These are phyloP conservation scores for Metschnikowia gruessii DNA, from an alignment of 805 yeast genomes.

Conservation along the genomic window DNA sequence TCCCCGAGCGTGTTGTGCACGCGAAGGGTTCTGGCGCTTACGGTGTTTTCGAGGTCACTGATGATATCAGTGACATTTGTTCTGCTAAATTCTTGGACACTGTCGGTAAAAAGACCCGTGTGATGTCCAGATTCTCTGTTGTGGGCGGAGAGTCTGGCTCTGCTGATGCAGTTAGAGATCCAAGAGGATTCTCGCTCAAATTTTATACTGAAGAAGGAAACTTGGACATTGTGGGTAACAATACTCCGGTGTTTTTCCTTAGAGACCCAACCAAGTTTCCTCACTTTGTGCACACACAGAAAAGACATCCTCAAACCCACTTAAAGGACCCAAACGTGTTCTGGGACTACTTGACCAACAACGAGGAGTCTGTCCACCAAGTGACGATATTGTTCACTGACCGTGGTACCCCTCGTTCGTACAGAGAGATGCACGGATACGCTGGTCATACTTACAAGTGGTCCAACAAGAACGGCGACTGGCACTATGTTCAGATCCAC, in stretches of 20 bases:
- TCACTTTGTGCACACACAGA: constrained; percentile 84
- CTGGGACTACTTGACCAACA: constrained; percentile 77
- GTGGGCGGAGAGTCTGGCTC: constrained; percentile 86
- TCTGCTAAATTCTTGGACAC: constrained; percentile 28
- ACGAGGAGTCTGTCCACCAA: constrained; percentile 75
- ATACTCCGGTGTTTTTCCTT: constrained; percentile 80
- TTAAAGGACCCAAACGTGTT: constrained; percentile 77
- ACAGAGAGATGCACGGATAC: constrained; percentile 79
- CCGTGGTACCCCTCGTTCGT: constrained; percentile 77
- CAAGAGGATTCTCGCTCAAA: constrained; percentile 80
- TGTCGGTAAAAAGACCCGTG: constrained; percentile 29
- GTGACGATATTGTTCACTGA: constrained; percentile 71
- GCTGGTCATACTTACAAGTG: constrained; percentile 84
- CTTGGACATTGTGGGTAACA: constrained; percentile 81
- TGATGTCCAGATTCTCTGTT: constrained; percentile 75
- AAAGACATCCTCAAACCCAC: constrained; percentile 78
- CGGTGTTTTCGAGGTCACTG: constrained; percentile 84
- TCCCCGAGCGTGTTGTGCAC: constrained; percentile 91
- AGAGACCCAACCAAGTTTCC: constrained; percentile 88
- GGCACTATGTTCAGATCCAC: constrained; percentile 79
- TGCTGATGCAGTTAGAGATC: constrained; percentile 82
- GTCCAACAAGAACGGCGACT: constrained; percentile 71
- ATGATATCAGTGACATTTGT: constrained; percentile 36
- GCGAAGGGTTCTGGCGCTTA: constrained; percentile 93
- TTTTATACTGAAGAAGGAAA: constrained; percentile 83